A percentile compares a stretch with the other conserved stretches of the same genome.
Conservation (phyloP, 2,329 filamentous ascomycete species). For the Ophiocordyceps camponoti-rufipedis region DNA sequence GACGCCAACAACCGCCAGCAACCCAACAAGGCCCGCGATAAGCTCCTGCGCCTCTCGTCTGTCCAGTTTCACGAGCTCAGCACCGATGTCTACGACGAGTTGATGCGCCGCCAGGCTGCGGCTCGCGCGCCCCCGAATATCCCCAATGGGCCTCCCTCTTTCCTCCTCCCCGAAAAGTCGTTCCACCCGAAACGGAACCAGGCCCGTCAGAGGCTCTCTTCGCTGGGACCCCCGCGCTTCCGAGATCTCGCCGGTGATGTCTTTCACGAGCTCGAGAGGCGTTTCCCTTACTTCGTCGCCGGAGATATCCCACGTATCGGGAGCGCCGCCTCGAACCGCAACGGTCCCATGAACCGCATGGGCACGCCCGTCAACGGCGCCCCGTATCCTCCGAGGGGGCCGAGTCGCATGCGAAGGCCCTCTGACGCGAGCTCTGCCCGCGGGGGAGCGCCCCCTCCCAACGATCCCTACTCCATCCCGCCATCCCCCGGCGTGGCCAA, state of each 20-base stretch:
- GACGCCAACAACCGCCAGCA: constrained; percentile 59
- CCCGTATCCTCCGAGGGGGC: constrained; percentile 29
- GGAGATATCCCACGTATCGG: constrained; percentile 49
- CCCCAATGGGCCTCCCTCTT: constrained; percentile 43
- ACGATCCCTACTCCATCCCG: constrained; percentile 33
- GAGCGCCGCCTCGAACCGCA: constrained; percentile 48
- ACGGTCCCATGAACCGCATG: constrained; percentile 36
- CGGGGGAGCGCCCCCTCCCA: constrained; percentile 17
- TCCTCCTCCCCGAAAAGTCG: constrained; percentile 64
- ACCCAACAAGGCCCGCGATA: constrained; percentile 83
- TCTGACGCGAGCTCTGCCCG: constrained; percentile 46
- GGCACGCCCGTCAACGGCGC: constrained; percentile 44
- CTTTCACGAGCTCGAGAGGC: constrained; percentile 80
- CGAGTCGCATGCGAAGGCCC: constrained; percentile 34
- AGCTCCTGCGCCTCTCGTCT: constrained; percentile 71
- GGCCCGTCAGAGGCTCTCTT: constrained; percentile 86
- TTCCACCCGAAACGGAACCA: constrained; percentile 98
- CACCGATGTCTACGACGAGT: constrained; percentile 92
- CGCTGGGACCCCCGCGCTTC: constrained; percentile 71
- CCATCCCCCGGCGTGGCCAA: constrained; percentile 38
- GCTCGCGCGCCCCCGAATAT: constrained; percentile 34
- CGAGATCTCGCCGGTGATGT: constrained; percentile 89
- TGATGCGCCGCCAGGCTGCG: constrained; percentile 65
- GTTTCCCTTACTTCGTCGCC: constrained; percentile 65
- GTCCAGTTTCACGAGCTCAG: constrained; percentile 96